Percentiles rank a stretch among this genome's conserved stretches.
Conservation (phyloP, 768 basidiomycete species). For the Phylloporus arenicola region DNA sequence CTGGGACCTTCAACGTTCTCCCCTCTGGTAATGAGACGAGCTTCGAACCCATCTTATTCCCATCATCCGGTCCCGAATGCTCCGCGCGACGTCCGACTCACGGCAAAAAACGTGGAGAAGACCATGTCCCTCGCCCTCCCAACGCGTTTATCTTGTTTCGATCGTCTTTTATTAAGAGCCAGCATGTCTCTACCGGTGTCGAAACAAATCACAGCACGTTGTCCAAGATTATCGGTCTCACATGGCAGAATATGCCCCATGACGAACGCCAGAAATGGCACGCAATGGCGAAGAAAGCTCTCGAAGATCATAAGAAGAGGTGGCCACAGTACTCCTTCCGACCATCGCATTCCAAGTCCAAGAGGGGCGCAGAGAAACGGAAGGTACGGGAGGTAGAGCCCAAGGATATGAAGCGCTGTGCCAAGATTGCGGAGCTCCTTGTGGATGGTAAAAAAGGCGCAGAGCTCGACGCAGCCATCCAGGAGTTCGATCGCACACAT, state of each 20-base stretch:
- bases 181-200: constrained; percentile 69
- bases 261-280: constrained; percentile 79
- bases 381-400: constrained; percentile 36
- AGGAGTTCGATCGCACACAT: constrained; percentile 50
- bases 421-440: constrained; percentile 63
- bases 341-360: constrained; percentile 44
- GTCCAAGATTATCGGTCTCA: constrained; percentile 79
- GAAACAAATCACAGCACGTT: constrained; percentile 81
- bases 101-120: constrained; percentile 63
- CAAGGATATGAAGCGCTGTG: constrained; percentile 56
- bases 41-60: constrained; percentile 54
- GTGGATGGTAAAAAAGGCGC: constrained; percentile 62
- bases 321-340: constrained; percentile 75
- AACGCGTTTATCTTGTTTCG: constrained; percentile 88
- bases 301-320: constrained; percentile 64
- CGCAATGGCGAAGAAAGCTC: constrained; percentile 63
- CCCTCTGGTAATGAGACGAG: constrained; percentile 32
- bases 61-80: constrained; percentile 35
- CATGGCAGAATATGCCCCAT: constrained; percentile 73
- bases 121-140: constrained; percentile 78
- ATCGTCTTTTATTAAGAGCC: constrained; percentile 73
- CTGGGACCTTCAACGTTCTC: constrained; percentile 51
- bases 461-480: constrained; percentile 56
- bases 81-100: constrained; percentile 46
- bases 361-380: constrained; percentile 29